Evolutionary conservation across 305 asterid genomes (phyloP).

Genomic region (Euphrasia arctica): DNA sequence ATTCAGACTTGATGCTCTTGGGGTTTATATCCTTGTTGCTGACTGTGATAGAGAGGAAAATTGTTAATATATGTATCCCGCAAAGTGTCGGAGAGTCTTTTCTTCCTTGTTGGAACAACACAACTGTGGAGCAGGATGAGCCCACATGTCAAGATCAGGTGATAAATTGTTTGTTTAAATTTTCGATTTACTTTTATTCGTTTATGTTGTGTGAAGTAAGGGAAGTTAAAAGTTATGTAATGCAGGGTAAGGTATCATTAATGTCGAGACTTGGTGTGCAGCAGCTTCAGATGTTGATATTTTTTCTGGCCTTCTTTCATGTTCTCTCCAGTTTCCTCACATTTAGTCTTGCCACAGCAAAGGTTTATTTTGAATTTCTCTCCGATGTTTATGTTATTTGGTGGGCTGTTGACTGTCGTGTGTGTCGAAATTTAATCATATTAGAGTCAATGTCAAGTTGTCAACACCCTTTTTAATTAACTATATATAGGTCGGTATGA

Average conservation of each 20-base stretch:
- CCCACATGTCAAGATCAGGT: conserved; percentile 53
- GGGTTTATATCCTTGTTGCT: conserved; percentile 72
- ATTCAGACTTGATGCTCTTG: conserved; percentile 66
- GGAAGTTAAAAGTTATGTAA: background rate
- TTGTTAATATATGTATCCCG: conserved; percentile 56
- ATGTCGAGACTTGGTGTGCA: conserved; percentile 58
- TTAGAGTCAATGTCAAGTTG: background rate
- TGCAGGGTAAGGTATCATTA: conserved; percentile 63
- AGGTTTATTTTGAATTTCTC: conserved; percentile 33
- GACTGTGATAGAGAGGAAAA: conserved; percentile 45
- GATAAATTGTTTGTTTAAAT: background rate
- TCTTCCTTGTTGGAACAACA: conserved; percentile 55
- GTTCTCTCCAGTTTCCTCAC: conserved; percentile 68
- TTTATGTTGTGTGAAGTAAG: background rate
- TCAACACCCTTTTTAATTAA: conserved; percentile 1
- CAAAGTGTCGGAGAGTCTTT: conserved; percentile 41
- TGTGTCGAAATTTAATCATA: conserved; percentile 4
- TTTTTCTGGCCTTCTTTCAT: conserved; percentile 63
- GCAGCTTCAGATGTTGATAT: conserved; percentile 72
- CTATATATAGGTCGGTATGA: background rate
- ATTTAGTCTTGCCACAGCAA: conserved; percentile 64
- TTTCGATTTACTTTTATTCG: no score
- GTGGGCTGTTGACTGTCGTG: background rate
- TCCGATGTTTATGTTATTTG: conserved; percentile 3
- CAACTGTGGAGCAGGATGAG: conserved; percentile 35